Percentiles rank a stretch among this genome's conserved stretches.
These are phyloP conservation scores for Colletotrichum tanaceti DNA, from an alignment of 2,329 filamentous ascomycete species.

Conservation along the genomic window DNA sequence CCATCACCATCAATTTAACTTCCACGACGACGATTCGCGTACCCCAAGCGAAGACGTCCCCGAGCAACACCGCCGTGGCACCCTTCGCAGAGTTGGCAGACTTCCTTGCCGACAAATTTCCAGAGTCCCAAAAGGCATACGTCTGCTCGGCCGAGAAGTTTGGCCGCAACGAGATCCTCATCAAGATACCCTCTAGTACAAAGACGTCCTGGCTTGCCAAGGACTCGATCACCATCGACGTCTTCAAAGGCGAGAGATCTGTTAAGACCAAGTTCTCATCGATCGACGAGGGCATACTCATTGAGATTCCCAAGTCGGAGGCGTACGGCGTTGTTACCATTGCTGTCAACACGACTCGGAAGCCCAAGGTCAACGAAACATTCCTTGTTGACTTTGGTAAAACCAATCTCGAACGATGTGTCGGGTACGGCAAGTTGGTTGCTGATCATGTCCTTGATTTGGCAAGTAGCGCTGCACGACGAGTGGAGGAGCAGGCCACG, in stretches of 20 bases:
- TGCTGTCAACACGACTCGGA: slow-evolving; percentile 67
- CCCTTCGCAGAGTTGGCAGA: slow-evolving; percentile 57
- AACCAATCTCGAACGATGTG: slow-evolving; percentile 56
- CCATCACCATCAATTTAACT: slow-evolving; percentile 52
- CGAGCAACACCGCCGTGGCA: slow-evolving; percentile 47
- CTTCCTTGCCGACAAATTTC: slow-evolving; percentile 53
- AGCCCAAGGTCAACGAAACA: slow-evolving; percentile 70
- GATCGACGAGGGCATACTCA: slow-evolving; percentile 62
- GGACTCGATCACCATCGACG: slow-evolving; percentile 67
- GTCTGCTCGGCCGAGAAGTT: slow-evolving; percentile 60
- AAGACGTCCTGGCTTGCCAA: slow-evolving; percentile 67
- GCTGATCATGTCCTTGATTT: slow-evolving; percentile 55
- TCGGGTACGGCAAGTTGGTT: slow-evolving; percentile 58
- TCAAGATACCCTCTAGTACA: slow-evolving; percentile 63
- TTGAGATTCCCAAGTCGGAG: slow-evolving; percentile 65
- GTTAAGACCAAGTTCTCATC: slow-evolving; percentile 62
- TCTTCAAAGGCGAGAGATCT: slow-evolving; percentile 59
- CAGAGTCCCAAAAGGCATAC: slow-evolving; percentile 47
- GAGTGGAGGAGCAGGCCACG: slow-evolving; percentile 44
- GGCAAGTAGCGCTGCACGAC: slow-evolving; percentile 48
- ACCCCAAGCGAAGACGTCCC: slow-evolving; percentile 43
- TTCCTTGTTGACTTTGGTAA: slow-evolving; percentile 71
- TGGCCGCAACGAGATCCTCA: slow-evolving; percentile 63
- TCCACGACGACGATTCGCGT: slow-evolving; percentile 52
- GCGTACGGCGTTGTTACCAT: slow-evolving; percentile 69